These are phyloP conservation scores for Malassezia equina DNA, from an alignment of 1,284 basidiomycete species.

Conservation along the genomic window DNA sequence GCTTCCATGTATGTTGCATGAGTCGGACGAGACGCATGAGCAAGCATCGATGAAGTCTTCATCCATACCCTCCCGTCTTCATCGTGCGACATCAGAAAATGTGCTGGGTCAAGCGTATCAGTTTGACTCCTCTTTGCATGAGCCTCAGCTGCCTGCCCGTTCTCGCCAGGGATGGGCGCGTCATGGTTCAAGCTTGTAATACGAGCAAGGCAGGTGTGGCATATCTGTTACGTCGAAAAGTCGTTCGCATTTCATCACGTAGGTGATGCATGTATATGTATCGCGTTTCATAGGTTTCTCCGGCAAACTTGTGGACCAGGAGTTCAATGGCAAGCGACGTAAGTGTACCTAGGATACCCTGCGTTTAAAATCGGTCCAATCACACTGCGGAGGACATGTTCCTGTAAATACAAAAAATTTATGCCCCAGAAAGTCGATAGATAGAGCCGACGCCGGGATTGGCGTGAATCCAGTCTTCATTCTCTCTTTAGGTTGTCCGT, in stretches of 20 bases:
- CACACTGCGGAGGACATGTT: neutral
- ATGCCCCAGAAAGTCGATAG: too few relatives aligned
- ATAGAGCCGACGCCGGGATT: too few relatives aligned
- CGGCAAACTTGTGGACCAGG: neutral
- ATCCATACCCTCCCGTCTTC: slow-evolving; percentile 1
- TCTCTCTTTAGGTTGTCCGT: neutral
- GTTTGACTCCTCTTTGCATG: slow-evolving; percentile 6
- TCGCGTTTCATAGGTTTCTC: neutral
- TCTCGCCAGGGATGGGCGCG: neutral
- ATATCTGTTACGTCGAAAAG: neutral
- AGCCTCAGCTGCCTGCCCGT: neutral
- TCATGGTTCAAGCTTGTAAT: slow-evolving; percentile 1
- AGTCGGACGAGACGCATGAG: neutral
- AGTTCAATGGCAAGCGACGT: neutral
- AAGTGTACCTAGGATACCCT: neutral
- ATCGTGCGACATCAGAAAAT: slow-evolving; percentile 14
- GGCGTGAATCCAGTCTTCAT: too few relatives aligned
- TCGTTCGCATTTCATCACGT: neutral
- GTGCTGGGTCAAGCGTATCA: slow-evolving; percentile 15
- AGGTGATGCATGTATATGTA: neutral
- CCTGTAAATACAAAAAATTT: neutral
- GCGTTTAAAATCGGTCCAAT: neutral
- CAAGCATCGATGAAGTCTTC: neutral
- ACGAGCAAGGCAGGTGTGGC: neutral
- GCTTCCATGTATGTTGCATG: neutral